Evolutionary conservation across 208 protist species (phyloP).

Genomic region (Wallacemonas sp.): DNA sequence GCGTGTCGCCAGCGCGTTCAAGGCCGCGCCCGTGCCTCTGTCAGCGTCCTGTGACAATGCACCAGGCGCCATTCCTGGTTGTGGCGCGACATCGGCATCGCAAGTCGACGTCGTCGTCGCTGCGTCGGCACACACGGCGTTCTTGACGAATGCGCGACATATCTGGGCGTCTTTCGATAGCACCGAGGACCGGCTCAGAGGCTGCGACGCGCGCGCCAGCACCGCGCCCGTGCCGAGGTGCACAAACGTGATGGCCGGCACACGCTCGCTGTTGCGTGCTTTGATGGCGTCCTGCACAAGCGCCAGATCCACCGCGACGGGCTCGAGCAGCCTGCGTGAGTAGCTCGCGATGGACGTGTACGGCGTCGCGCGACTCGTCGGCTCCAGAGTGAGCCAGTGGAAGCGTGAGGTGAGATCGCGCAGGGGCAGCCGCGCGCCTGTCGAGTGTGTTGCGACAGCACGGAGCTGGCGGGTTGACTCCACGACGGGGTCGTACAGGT

Average conservation of each 20-base stretch:
- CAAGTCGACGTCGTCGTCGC: no score
- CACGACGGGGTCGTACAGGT: conserved; percentile 47
- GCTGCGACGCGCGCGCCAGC: conserved; percentile 82
- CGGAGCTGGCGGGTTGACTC: conserved; percentile 68
- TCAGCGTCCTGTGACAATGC: no score
- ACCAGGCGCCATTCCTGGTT: no score
- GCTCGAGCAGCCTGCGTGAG: conserved; percentile 63
- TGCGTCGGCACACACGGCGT: no score
- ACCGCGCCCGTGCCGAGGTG: conserved; percentile 59
- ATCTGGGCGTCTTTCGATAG: conserved; percentile 53
- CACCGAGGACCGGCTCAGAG: conserved; percentile 44
- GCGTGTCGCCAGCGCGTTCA: no score
- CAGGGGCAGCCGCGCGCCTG: background rate
- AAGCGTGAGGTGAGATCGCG: conserved; percentile 73
- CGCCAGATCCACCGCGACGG: conserved; percentile 39
- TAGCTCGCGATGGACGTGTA: conserved; percentile 73
- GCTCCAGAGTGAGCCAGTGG: conserved; percentile 32
- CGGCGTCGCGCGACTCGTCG: background rate
- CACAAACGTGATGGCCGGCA: conserved; percentile 87
- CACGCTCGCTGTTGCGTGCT: conserved; percentile 77
- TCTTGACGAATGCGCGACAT: conserved; percentile 54
- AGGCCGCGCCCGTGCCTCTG: no score
- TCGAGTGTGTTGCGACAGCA: conserved; percentile 26
- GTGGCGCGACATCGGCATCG: no score
- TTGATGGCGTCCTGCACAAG: conserved; percentile 46